Base-by-base conservation (phyloP, 257 asterid species). In the Jacaranda copaia region DNA sequence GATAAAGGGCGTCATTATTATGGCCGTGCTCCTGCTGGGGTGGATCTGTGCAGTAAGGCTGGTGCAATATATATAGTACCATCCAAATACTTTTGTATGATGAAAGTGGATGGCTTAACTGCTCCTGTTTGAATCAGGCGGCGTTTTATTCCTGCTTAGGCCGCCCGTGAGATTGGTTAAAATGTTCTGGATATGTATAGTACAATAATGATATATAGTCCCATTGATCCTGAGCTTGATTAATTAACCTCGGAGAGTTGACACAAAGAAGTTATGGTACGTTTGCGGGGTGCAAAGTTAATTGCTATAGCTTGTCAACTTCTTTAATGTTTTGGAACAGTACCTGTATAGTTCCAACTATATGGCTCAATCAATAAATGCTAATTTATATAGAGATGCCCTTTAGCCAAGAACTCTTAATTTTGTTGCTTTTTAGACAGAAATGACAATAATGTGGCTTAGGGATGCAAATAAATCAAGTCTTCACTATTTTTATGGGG, bases 11-110 rank as follows among this genome's bases (percentile, higher is more conserved):
- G 98, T 8, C 70, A 64, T n/a, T 91, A 79, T 72, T 93, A 95
- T 35, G 98, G 99, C 1, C 98, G 79, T 63, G 94, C 94, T 5
- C 98, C 98, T 0, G 98, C 91, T 7, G 94, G 93, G 61, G 93
- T 95, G 73, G 96, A 90, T 86, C 82, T 95, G 16, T 95, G 98
- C 83, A 81, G 93, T 40, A 93, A 89, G 88, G 96, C 87, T 64
- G 99, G 98, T 67, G 89, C 90, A 25, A 13, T 88, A 80, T n/a
- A n/a, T n/a, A n/a, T n/a, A n/a, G 91, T 87, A 36, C 97, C 98
- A 0, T 55, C 85, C 9, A 89, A 91, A 73, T 95, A 95, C 84
- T 77, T 74, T 75, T 87, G 91, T 73, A 84, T 89, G 92, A 93
- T 95, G 98, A 95, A 95, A 80, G 1, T 74, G 60, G 90, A 89